Conservation (phyloP, 352 stramenopile species). For the Phytophthora ramorum region DNA sequence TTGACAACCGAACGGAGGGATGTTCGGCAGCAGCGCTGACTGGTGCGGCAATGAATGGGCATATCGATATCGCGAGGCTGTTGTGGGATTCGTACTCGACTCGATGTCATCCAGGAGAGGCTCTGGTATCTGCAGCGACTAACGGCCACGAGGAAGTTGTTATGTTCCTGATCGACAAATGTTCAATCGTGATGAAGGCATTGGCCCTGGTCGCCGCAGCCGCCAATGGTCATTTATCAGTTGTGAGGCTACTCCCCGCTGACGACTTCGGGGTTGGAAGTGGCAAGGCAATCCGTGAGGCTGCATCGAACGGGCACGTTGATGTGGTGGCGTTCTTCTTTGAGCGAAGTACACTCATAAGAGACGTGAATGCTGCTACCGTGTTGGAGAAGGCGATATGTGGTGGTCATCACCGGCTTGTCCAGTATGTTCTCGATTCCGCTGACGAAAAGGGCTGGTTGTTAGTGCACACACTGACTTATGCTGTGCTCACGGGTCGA, state of each 20-base stretch:
- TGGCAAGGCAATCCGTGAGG: not conserved
- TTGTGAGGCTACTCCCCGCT: not conserved
- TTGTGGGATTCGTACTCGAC: not conserved
- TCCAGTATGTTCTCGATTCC: constrained; percentile 1
- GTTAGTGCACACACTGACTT: not conserved
- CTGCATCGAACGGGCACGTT: not conserved
- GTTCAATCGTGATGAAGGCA: not conserved
- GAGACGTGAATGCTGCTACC: not conserved
- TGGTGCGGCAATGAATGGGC: constrained; percentile 1
- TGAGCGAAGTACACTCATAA: not conserved
- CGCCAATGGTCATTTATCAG: not conserved
- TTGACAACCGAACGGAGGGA: not conserved
- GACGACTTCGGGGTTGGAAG: not conserved
- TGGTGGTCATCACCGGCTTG: not conserved
- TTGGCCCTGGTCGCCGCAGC: not conserved
- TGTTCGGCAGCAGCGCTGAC: not conserved
- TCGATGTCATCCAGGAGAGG: not conserved
- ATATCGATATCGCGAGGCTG: not conserved
- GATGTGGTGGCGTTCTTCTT: constrained; percentile 1
- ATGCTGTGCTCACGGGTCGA: not conserved
- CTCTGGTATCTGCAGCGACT: not conserved
- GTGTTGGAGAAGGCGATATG: not conserved
- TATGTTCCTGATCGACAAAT: not conserved
- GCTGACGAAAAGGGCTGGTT: not conserved
- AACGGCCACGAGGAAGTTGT: constrained; percentile 1